phyloP scores from a whole-genome alignment of 169 alveolate species.

The Babesia divergens region DNA sequence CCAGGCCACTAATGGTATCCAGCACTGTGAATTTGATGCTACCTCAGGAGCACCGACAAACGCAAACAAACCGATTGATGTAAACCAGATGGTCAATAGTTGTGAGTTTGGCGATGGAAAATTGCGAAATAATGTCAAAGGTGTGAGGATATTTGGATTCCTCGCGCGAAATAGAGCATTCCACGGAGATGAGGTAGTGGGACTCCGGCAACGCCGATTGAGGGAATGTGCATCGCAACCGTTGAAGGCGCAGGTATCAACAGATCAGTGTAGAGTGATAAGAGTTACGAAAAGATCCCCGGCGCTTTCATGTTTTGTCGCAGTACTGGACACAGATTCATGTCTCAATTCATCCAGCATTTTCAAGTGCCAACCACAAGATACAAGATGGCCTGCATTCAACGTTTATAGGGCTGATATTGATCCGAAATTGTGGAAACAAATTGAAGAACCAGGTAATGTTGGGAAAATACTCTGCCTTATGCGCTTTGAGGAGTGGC shows the following conservation, averaged over 20 bases:
- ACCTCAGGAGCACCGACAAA: too few relatives aligned
- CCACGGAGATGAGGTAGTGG: slow-evolving; percentile 75
- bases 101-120: slow-evolving; percentile 5
- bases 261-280: slow-evolving; percentile 47
- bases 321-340: background rate
- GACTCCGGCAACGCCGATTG: slow-evolving; percentile 53
- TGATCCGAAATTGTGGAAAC: background rate
- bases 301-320: slow-evolving; percentile 33
- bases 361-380: slow-evolving; percentile 60
- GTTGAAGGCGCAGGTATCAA: background rate
- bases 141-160: slow-evolving; percentile 68
- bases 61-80: too few relatives aligned
- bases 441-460: background rate
- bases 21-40: too few relatives aligned
- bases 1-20: too few relatives aligned
- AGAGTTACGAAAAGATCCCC: slow-evolving; percentile 21
- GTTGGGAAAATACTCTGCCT: slow-evolving; percentile 24
- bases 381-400: slow-evolving; percentile 62
- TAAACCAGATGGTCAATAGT: slow-evolving; percentile 18
- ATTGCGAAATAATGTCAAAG: background rate
- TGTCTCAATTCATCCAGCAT: background rate
- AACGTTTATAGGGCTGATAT: slow-evolving; percentile 10
- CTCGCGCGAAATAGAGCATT: slow-evolving; percentile 75
- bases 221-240: slow-evolving; percentile 7
- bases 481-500: slow-evolving; percentile 35